phyloP scores from a whole-genome alignment of 2,329 filamentous ascomycete species.

The Sordariomycetes sp. region DNA sequence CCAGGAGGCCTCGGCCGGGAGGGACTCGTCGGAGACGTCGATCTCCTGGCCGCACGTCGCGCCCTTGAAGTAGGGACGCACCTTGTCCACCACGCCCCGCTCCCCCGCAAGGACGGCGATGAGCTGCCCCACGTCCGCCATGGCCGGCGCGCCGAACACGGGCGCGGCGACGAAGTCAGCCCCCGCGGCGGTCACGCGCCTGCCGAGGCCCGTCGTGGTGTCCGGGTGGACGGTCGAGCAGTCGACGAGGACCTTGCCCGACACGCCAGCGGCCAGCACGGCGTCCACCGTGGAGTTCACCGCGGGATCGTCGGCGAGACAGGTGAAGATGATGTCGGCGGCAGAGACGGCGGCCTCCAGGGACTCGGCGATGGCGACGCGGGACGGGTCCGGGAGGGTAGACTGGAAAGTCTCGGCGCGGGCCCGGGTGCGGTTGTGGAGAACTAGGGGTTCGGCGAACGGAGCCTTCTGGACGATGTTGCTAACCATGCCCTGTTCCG shows the following conservation, averaged over 20 bases:
- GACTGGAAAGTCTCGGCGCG: conserved; percentile 54
- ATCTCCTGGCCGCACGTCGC: conserved; percentile 62
- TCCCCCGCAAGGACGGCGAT: conserved; percentile 65
- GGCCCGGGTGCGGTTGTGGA: conserved; percentile 70
- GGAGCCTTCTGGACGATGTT: conserved; percentile 72
- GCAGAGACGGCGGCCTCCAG: conserved; percentile 55
- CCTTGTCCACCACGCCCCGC: conserved; percentile 45
- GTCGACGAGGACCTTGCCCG: conserved; percentile 72
- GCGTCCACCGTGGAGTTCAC: conserved; percentile 51
- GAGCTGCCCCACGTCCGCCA: conserved; percentile 60
- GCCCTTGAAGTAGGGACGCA: conserved; percentile 60
- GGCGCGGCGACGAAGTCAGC: conserved; percentile 63
- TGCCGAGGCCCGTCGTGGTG: conserved; percentile 57
- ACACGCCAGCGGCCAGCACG: conserved; percentile 42
- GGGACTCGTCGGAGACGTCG: conserved; percentile 58
- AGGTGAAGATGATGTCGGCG: conserved; percentile 74
- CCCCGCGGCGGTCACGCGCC: conserved; percentile 44
- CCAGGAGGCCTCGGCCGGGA: conserved; percentile 25
- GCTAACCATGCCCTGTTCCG: conserved; percentile 63
- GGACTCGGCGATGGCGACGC: conserved; percentile 51
- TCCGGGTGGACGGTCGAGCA: conserved; percentile 84
- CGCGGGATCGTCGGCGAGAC: conserved; percentile 67
- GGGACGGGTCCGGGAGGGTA: conserved; percentile 43
- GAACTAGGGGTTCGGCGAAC: conserved; percentile 58
- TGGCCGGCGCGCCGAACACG: conserved; percentile 61